A percentile compares a stretch with the other conserved stretches of the same genome.
These are phyloP conservation scores for Colletotrichum lini DNA, from an alignment of 2,329 filamentous ascomycete genomes.

Conservation along the genomic window DNA sequence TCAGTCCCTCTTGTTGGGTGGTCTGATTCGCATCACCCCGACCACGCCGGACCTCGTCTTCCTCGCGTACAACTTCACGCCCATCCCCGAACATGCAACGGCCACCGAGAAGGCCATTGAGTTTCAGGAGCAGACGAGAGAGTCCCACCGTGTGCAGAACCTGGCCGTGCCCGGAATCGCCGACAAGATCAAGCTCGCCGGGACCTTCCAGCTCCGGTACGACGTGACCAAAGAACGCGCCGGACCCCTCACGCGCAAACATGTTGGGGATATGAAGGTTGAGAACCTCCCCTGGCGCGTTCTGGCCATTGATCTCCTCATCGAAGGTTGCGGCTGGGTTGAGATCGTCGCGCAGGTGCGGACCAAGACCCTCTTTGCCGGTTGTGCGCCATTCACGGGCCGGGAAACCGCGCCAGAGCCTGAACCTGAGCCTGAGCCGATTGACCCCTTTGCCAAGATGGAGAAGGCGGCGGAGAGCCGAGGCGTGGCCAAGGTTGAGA, in stretches of 20 bases:
- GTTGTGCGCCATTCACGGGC: conserved; percentile 45
- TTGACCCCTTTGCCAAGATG: conserved; percentile 41
- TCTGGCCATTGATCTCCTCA: conserved; percentile 84
- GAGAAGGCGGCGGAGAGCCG: conserved; percentile 36
- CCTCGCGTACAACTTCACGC: conserved; percentile 89
- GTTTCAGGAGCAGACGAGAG: conserved; percentile 76
- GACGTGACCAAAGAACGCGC: conserved; percentile 87
- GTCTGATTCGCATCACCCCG: conserved; percentile 90
- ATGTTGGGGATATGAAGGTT: conserved; percentile 74
- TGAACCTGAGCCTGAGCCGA: conserved; percentile 23
- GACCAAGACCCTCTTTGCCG: conserved; percentile 61
- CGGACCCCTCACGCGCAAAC: conserved; percentile 77
- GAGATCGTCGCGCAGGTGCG: conserved; percentile 89
- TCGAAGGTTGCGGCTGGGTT: conserved; percentile 95
- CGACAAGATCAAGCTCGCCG: conserved; percentile 76
- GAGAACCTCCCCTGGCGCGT: conserved; percentile 84
- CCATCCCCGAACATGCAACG: conserved; percentile 82
- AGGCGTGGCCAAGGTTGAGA: conserved; percentile 43
- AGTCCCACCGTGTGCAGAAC: conserved; percentile 70
- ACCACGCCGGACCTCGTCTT: conserved; percentile 75
- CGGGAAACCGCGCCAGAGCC: conserved; percentile 38
- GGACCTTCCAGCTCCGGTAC: conserved; percentile 80
- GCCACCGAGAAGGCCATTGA: conserved; percentile 83
- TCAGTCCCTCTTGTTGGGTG: conserved; percentile 87
- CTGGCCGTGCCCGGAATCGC: conserved; percentile 74